Base-by-base conservation (phyloP, 139 green algal genomes). In the Pseudopediastrum boryanum region DNA sequence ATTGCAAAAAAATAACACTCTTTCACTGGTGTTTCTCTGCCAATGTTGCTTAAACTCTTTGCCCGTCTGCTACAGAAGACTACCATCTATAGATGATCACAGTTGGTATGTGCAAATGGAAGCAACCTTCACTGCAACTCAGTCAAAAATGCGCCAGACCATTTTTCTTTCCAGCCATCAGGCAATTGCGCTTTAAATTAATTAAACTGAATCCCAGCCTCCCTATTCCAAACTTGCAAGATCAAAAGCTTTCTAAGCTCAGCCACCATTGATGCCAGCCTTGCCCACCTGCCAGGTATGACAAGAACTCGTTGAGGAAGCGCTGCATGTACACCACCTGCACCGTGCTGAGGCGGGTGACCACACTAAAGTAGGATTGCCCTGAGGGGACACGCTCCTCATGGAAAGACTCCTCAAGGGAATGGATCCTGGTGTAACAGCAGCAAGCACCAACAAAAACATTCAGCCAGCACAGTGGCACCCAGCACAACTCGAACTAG, bases 301-400 rank as follows among this genome's bases (percentile, higher is more conserved):
- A 69, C 35, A 86, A 38, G 66, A 92, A 81, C 80, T 94, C 86
- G 9, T 86, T 72, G 31, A 98, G 61, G 79, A 98, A 98, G 64
- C 94, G 87, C 64, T 97, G 87, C 63, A 98, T 88, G 84, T 93
- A 97, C 21, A 98, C 87, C 21, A 98, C 51, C 59, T 92, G 86
- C 25, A 98, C 91, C 43, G 90, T 84, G 25, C 62, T 84, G 44
- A 98, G 82, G 35, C 81, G 61, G 6, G 91, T 90, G 10, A 74
- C 48, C 25, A 98, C 41, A 16, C 84, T 85, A 75, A 85, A 95
- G 75, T 85, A 95, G 10, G 81, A 71, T 5, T 81, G 44, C 33
- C 91, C 92, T 23, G 50, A 38, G 0, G 93, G 93, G 38, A 97
- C 90, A 2, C 84, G 72, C 0, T 48, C 48, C 71, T 87, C 46